Percentiles rank a stretch among this genome's conserved stretches.
phyloP scores from a whole-genome alignment of 2,329 filamentous ascomycete species.

The Colletotrichum destructivum region DNA sequence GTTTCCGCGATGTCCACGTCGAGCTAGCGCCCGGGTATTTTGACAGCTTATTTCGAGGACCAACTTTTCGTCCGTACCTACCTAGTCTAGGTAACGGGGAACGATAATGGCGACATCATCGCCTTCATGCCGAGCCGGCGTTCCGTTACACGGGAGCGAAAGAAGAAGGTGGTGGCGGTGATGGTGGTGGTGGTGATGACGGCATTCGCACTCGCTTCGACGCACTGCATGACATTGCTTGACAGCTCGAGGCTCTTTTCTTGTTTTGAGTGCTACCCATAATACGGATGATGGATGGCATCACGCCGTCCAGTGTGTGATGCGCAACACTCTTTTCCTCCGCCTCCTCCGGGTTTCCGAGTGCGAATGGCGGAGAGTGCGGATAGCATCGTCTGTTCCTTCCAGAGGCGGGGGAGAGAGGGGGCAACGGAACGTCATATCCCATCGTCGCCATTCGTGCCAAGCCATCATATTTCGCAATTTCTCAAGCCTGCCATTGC shows the following conservation, averaged over 20 bases:
- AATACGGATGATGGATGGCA: background rate
- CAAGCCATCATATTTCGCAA: constrained; percentile 20
- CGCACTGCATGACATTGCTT: background rate
- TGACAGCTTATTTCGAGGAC: background rate
- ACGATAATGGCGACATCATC: background rate
- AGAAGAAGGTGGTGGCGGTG: too few species aligned
- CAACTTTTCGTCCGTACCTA: background rate
- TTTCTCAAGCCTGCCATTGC: constrained; percentile 4
- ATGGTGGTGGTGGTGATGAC: background rate
- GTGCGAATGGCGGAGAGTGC: background rate
- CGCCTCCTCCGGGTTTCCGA: background rate
- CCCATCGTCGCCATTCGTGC: constrained; percentile 11
- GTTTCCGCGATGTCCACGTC: background rate
- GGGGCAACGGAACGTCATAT: background rate
- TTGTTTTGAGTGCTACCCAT: background rate
- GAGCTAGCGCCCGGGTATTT: background rate
- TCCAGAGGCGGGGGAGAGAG: background rate
- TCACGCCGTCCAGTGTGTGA: background rate
- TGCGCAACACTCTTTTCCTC: background rate
- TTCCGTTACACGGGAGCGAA: background rate
- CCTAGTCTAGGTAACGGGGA: background rate
- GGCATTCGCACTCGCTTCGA: background rate
- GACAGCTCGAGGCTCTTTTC: background rate
- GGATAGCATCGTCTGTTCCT: constrained; percentile 5
- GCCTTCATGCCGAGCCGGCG: background rate